Evolutionary conservation across 768 basidiomycete species (phyloP).

Genomic region (Roridomyces roridus): DNA sequence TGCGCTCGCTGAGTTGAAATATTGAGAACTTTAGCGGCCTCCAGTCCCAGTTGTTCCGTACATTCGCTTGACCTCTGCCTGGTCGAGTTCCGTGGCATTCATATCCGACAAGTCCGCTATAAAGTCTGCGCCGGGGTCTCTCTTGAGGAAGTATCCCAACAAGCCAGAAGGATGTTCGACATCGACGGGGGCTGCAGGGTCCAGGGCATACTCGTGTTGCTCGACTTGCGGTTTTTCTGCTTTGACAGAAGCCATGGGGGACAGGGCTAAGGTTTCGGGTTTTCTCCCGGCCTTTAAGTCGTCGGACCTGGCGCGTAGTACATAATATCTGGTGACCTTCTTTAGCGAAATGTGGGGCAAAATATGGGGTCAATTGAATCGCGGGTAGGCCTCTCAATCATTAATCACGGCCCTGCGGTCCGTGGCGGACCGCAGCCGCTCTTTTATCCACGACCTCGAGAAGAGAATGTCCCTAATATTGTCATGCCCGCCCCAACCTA

Average conservation of each 20-base stretch:
- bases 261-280: background rate
- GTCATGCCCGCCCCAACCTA: background rate
- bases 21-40: too few species aligned
- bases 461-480: too few species aligned
- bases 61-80: constrained; percentile 24
- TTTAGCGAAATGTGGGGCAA: background rate
- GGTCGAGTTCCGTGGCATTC: constrained; percentile 25
- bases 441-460: too few species aligned
- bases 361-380: background rate
- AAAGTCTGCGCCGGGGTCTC: constrained; percentile 26
- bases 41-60: background rate
- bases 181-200: constrained; percentile 10
- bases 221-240: constrained; percentile 22
- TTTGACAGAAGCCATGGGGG: constrained; percentile 6
- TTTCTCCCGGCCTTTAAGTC: too few species aligned
- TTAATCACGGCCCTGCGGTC: too few species aligned
- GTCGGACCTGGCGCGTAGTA: too few species aligned
- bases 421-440: background rate
- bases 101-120: constrained; percentile 26
- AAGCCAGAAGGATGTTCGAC: constrained; percentile 8
- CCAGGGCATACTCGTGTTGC: constrained; percentile 9
- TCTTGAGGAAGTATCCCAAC: constrained; percentile 26
- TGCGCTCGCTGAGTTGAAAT: constrained; percentile 19
- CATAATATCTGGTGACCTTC: too few species aligned
- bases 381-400: background rate